These are phyloP conservation scores for Solanum medicagineum DNA, from an alignment of 257 asterid species.

Conservation along the genomic window DNA sequence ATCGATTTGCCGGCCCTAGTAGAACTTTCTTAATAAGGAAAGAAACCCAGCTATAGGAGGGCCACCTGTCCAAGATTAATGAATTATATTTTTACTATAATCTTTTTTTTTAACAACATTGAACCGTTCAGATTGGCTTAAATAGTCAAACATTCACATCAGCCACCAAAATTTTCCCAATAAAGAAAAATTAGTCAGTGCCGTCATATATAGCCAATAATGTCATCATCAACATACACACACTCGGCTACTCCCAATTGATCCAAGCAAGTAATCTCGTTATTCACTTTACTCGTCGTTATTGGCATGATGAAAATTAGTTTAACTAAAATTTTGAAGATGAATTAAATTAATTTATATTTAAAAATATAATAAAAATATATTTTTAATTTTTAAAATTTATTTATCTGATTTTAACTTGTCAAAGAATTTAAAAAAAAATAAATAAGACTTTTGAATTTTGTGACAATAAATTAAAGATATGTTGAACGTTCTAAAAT, in stretches of 20 bases:
- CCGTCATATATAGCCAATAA: slow-evolving; percentile 3
- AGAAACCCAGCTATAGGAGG: neutral
- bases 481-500: too few relatives aligned
- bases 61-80: neutral
- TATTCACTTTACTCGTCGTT: too few relatives aligned
- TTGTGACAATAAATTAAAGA: too few relatives aligned
- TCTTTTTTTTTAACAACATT: neutral
- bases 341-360: too few relatives aligned
- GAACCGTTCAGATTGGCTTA: neutral
- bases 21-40: neutral
- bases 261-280: neutral
- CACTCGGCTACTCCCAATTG: neutral
- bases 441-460: too few relatives aligned
- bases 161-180: slow-evolving; percentile 6
- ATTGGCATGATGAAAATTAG: too few relatives aligned
- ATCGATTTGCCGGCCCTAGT: rapidly evolving
- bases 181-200: slow-evolving; percentile 13
- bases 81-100: neutral
- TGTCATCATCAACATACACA: neutral
- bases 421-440: too few relatives aligned
- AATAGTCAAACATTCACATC: slow-evolving; percentile 15
- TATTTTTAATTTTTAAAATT: too few relatives aligned
- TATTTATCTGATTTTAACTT: too few relatives aligned
- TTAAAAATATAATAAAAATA: too few relatives aligned
- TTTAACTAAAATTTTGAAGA: too few relatives aligned